Evolutionary conservation across 2,329 filamentous ascomycete genomes (phyloP), one percentile per base, ranked within the genome.

Genomic region (Colletotrichum sp.): DNA sequence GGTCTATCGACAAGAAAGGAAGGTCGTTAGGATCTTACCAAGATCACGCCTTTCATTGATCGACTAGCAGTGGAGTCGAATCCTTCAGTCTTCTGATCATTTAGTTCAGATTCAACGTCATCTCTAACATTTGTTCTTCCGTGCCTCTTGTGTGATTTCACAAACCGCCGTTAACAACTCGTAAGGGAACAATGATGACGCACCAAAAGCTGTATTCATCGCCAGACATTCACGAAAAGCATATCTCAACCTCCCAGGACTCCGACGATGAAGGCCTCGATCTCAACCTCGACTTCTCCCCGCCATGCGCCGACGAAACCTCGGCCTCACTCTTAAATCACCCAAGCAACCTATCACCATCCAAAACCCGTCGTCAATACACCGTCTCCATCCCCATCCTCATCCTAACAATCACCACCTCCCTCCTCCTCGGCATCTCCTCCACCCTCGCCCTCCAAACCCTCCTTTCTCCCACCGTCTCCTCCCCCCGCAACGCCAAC

Each of bases 211-310:
- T 3, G 0, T 3, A 49, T 49, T 49, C 10, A 21, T 10, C 1
- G 3, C 9, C 10, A 49, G 10, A 13, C 4, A 6, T 49, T 1
- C 3, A 21, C n/a, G 44, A 49, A 49, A 49, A 49, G 18, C 18
- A 2, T 0, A 49, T 0, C 0, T n/a, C 39, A 4, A 1, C 3
- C 10, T 1, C 10, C 0, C 44, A 49, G 7, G 44, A 21, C 1
- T 49, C 10, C 44, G 10, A 8, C 1, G n/a, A 49, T 1, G 44
- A 49, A 2, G 9, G 12, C 8, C 5, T 44, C 18, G 18, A n/a
- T 0, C 5, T 49, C 18, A 3, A 12, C 16, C 0, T 0, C 9
- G 6, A 44, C n/a, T 10, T 21, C 9, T 21, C n/a, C 6, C 44
- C n/a, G 0, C 44, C 0, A 49, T 0, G 7, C 6, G 1, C 44